Evolutionary conservation across 441 rosid species (phyloP).

Genomic region (Theobroma grandiflorum): DNA sequence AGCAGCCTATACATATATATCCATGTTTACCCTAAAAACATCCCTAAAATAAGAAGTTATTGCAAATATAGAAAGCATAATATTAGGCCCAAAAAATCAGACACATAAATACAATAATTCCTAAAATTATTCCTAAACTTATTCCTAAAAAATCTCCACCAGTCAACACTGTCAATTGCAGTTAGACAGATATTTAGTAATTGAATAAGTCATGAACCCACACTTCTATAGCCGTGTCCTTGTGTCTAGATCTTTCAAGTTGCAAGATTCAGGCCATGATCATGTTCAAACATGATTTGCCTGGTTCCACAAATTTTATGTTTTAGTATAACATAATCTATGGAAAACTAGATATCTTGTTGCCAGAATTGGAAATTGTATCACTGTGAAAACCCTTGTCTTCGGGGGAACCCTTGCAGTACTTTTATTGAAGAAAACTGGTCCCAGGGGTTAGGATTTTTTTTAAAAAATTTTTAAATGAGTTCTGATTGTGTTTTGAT

Average conservation of each 20-base stretch:
- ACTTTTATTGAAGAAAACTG: background rate
- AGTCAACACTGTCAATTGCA: background rate
- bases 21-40: too few species aligned
- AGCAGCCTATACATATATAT: too few species aligned
- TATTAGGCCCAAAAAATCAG: too few species aligned
- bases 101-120: too few species aligned
- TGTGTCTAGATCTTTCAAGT: background rate
- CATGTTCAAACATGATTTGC: background rate
- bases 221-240: background rate
- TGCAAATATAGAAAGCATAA: too few species aligned
- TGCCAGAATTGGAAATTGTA: slow-evolving; percentile 3
- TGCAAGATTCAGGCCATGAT: slow-evolving; percentile 12
- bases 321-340: slow-evolving; percentile 9
- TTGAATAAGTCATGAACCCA: background rate
- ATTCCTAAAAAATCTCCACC: too few species aligned
- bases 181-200: background rate
- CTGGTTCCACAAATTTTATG: background rate
- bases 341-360: background rate
- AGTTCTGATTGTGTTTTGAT: slow-evolving; percentile 18
- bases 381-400: background rate
- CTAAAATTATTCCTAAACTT: too few species aligned
- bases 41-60: too few species aligned
- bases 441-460: background rate
- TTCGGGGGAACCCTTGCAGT: slow-evolving; percentile 14
- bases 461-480: background rate